Evolutionary conservation across 1,284 basidiomycete species (phyloP).

Genomic region (Naganishia albida): DNA sequence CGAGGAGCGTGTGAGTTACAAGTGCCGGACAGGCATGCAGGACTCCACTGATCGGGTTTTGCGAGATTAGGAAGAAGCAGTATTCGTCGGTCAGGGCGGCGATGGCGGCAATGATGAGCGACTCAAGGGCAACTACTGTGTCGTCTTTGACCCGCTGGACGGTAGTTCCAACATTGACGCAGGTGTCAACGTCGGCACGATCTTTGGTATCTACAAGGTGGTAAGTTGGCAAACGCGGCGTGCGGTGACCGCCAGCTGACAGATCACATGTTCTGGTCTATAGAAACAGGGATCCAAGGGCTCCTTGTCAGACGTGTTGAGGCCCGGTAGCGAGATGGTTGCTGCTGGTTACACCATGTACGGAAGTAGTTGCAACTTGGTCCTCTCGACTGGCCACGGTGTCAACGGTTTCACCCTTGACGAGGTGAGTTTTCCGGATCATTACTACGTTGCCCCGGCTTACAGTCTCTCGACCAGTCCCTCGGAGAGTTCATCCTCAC

Average conservation of each 20-base stretch:
- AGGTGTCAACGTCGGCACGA: constrained; percentile 99
- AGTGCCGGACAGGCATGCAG: too few species aligned
- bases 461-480: constrained; percentile 49
- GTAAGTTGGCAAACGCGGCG: constrained; percentile 55
- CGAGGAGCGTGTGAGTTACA: constrained; percentile 68
- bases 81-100: constrained; percentile 76
- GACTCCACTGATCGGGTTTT: not conserved
- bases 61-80: constrained; percentile 70
- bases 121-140: constrained; percentile 77
- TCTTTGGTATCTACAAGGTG: constrained; percentile 95
- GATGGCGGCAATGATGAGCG: constrained; percentile 50
- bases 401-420: constrained; percentile 99
- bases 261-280: not conserved
- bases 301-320: constrained; percentile 79
- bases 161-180: constrained; percentile 99
- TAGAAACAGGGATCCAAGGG: constrained; percentile 76
- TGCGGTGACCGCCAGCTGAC: not conserved
- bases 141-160: constrained; percentile 98
- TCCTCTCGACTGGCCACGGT: constrained; percentile 90
- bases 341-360: constrained; percentile 99
- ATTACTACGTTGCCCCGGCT: not conserved
- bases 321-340: constrained; percentile 95
- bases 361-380: constrained; percentile 96
- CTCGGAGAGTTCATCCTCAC: constrained; percentile 99
- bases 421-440: constrained; percentile 56